Evolutionary conservation across 148 eudicot genomes (phyloP).

Genomic region (Polygonum aviculare): DNA sequence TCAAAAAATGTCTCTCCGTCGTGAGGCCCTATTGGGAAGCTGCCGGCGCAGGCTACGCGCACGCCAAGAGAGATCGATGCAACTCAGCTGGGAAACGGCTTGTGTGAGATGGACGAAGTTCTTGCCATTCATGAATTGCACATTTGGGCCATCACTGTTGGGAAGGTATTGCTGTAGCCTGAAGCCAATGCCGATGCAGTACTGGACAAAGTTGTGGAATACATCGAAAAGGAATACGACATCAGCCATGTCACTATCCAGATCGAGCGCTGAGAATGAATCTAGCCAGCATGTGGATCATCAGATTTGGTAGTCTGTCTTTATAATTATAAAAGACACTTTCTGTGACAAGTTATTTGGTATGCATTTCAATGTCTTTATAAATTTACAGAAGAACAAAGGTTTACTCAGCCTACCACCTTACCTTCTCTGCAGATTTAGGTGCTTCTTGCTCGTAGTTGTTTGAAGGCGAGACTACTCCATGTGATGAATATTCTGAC

Average conservation of each 20-base stretch:
- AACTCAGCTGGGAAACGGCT: slow-evolving; percentile 31
- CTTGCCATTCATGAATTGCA: slow-evolving; percentile 54
- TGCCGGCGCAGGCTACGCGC: too few species aligned
- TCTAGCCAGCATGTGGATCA: background rate
- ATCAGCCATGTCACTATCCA: slow-evolving; percentile 57
- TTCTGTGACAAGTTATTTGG: too few species aligned
- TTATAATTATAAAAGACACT: too few species aligned
- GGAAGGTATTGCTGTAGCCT: slow-evolving; percentile 36
- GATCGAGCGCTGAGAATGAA: slow-evolving; percentile 25
- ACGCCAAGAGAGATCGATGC: slow-evolving; percentile 44
- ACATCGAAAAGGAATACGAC: slow-evolving; percentile 24
- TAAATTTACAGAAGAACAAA: background rate
- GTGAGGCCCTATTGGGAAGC: too few species aligned
- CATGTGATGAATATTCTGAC: slow-evolving; percentile 76
- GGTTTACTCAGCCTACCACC: background rate
- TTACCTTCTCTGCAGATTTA: slow-evolving; percentile 68
- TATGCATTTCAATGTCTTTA: too few species aligned
- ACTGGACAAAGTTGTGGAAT: slow-evolving; percentile 27
- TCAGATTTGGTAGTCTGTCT: too few species aligned
- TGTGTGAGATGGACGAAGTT: slow-evolving; percentile 37
- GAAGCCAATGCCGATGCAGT: slow-evolving; percentile 25
- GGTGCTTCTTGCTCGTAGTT: slow-evolving; percentile 63
- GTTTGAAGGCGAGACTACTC: slow-evolving; percentile 41
- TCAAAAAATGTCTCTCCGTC: too few species aligned
- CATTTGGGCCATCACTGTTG: slow-evolving; percentile 59